Evolutionary conservation across 2,329 filamentous ascomycete species (phyloP).

Genomic region (Sarocladium brachiariae): DNA sequence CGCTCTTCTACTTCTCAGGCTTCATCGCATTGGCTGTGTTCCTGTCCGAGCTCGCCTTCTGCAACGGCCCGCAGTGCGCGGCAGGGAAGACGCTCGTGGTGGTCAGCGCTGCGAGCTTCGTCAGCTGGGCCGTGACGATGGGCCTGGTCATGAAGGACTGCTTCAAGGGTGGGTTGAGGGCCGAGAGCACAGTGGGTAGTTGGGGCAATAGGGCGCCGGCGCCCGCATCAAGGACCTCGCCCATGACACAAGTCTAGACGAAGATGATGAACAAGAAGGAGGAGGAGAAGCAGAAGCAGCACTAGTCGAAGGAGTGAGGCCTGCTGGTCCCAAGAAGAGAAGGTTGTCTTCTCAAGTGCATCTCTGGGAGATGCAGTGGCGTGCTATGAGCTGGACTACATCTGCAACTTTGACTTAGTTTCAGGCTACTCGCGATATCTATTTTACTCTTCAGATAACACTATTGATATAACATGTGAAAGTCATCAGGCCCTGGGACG

Average conservation of each 20-base stretch:
- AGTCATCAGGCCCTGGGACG: too few relatives aligned
- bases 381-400: not conserved
- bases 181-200: not conserved
- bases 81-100: slow-evolving; percentile 48
- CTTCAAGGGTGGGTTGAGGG: slow-evolving; percentile 32
- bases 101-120: slow-evolving; percentile 46
- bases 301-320: too few relatives aligned
- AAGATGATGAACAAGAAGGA: not conserved
- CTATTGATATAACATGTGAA: too few relatives aligned
- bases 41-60: slow-evolving; percentile 48
- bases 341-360: not conserved
- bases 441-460: too few relatives aligned
- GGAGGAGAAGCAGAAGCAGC: too few relatives aligned
- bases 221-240: slow-evolving; percentile 10
- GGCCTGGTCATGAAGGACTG: slow-evolving; percentile 39
- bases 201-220: slow-evolving; percentile 1
- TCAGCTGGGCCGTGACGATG: slow-evolving; percentile 44
- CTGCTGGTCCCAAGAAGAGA: not conserved
- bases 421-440: too few relatives aligned
- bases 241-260: slow-evolving; percentile 31
- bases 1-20: slow-evolving; percentile 51
- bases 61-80: slow-evolving; percentile 49
- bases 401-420: too few relatives aligned
- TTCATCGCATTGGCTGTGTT: slow-evolving; percentile 54
- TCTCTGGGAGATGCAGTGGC: not conserved